Evolutionary conservation across 2,329 filamentous ascomycete genomes (phyloP).

Genomic region (Graphilbum fragrans): DNA sequence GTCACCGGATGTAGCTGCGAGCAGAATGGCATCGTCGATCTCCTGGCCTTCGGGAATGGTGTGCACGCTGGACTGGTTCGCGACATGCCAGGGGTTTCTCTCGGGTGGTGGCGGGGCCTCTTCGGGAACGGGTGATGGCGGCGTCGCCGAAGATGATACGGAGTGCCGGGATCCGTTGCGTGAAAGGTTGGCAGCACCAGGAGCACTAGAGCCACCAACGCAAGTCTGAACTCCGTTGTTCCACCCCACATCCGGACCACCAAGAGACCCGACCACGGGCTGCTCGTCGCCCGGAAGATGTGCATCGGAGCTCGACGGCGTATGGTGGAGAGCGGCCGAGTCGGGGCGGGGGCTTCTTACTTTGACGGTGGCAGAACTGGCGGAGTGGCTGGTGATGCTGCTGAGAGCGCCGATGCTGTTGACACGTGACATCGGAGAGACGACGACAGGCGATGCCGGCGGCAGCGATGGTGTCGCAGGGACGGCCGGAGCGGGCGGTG

Average conservation of each 20-base stretch:
- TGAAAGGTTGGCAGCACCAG: slow-evolving; percentile 7
- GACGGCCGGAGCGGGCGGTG: not conserved
- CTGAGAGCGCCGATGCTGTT: slow-evolving; percentile 3
- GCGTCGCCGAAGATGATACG: not conserved
- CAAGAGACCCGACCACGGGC: not conserved
- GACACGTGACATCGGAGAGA: not conserved
- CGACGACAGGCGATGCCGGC: not conserved
- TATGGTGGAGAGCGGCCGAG: not conserved
- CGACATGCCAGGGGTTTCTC: not conserved
- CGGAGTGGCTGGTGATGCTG: slow-evolving; percentile 1
- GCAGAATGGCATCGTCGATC: not conserved
- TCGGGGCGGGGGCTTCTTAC: not conserved
- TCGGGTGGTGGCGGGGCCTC: not conserved
- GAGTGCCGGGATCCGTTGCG: slow-evolving; percentile 7
- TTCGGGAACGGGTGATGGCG: slow-evolving; percentile 3
- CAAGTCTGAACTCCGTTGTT: not conserved
- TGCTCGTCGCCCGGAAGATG: not conserved
- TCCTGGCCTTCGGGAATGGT: slow-evolving; percentile 8
- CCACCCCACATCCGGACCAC: not conserved
- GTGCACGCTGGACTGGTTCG: not conserved
- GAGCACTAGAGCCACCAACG: not conserved
- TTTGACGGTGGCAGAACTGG: not conserved
- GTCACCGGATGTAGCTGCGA: not conserved
- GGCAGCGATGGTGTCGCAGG: not conserved
- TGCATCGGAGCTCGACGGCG: not conserved